These are phyloP conservation scores for Sporobolomyces pararoseus DNA, from an alignment of 768 basidiomycete species.

Conservation along the genomic window DNA sequence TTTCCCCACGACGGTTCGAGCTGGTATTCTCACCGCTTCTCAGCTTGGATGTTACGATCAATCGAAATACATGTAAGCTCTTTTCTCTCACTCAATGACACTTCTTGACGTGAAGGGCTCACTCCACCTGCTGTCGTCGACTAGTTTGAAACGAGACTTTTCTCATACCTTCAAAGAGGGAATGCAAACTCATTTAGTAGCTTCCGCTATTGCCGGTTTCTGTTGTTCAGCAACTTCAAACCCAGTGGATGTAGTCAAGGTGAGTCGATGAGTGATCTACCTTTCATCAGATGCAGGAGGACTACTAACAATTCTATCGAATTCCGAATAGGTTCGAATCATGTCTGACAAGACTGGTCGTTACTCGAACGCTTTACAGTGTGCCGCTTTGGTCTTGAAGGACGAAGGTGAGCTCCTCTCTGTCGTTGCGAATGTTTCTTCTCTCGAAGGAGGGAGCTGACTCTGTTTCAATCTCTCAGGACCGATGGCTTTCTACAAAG, in stretches of 20 bases:
- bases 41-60: slow-evolving; percentile 44
- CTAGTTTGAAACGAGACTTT: slow-evolving; percentile 40
- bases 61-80: slow-evolving; percentile 37
- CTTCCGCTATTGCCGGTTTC: slow-evolving; percentile 44
- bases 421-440: not conserved
- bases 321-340: slow-evolving; percentile 38
- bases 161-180: slow-evolving; percentile 41
- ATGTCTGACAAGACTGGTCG: slow-evolving; percentile 43
- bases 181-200: slow-evolving; percentile 41
- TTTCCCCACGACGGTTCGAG: slow-evolving; percentile 42
- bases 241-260: slow-evolving; percentile 40
- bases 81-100: too few relatives aligned
- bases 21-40: slow-evolving; percentile 42
- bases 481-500: slow-evolving; percentile 37
- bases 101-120: too few relatives aligned
- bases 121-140: too few relatives aligned
- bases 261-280: not conserved
- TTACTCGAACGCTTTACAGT: slow-evolving; percentile 37
- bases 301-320: not conserved
- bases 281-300: too few relatives aligned
- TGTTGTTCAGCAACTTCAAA: slow-evolving; percentile 41
- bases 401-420: slow-evolving; percentile 38
- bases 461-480: slow-evolving; percentile 8
- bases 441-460: not conserved
- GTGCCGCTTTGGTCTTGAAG: slow-evolving; percentile 35